Evolutionary conservation across 495 filamentous ascomycete species (phyloP).

Genomic region (Neurospora discreta): DNA sequence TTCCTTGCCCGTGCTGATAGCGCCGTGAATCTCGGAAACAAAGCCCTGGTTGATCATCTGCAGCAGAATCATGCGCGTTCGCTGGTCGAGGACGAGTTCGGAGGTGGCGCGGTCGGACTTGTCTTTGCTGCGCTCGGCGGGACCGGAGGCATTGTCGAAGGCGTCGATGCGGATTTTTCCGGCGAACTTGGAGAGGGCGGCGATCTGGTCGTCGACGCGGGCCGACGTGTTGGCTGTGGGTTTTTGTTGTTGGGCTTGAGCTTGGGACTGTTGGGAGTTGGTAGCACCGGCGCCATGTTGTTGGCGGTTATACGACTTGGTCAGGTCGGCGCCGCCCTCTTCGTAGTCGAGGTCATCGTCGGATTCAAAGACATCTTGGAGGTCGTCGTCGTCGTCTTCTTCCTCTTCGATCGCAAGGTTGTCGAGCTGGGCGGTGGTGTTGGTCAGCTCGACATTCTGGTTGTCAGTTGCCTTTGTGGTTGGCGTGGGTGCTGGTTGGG

Average conservation of each 20-base stretch:
- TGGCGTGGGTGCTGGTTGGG: slow-evolving; percentile 5
- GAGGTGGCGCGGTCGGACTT: slow-evolving; percentile 86
- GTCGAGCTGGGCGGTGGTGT: slow-evolving; percentile 17
- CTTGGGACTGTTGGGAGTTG: slow-evolving; percentile 7
- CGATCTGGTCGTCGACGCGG: slow-evolving; percentile 77
- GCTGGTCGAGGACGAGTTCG: slow-evolving; percentile 86
- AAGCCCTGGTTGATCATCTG: slow-evolving; percentile 90
- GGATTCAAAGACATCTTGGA: slow-evolving; percentile 40
- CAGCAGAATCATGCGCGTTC: slow-evolving; percentile 87
- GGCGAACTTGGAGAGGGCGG: slow-evolving; percentile 72
- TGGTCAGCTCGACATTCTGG: slow-evolving; percentile 26
- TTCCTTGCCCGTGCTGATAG: slow-evolving; percentile 91
- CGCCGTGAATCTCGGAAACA: slow-evolving; percentile 74
- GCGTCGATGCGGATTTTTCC: slow-evolving; percentile 79
- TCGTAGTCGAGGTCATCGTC: slow-evolving; percentile 51
- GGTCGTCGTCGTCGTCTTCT: slow-evolving; percentile 23
- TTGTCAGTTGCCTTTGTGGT: slow-evolving; percentile 8
- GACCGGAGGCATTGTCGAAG: slow-evolving; percentile 39
- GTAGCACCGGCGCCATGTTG: slow-evolving; percentile 30
- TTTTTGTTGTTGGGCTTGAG: slow-evolving; percentile 36
- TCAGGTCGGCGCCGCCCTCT: slow-evolving; percentile 59
- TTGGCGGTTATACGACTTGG: slow-evolving; percentile 88
- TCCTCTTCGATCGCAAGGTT: slow-evolving; percentile 22
- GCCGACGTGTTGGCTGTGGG: slow-evolving; percentile 68
- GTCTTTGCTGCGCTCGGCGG: slow-evolving; percentile 44